Percentiles rank a stretch among this genome's conserved stretches.
These are phyloP conservation scores for Russula griseocarnosa DNA, from an alignment of 768 basidiomycete species.

Conservation along the genomic window DNA sequence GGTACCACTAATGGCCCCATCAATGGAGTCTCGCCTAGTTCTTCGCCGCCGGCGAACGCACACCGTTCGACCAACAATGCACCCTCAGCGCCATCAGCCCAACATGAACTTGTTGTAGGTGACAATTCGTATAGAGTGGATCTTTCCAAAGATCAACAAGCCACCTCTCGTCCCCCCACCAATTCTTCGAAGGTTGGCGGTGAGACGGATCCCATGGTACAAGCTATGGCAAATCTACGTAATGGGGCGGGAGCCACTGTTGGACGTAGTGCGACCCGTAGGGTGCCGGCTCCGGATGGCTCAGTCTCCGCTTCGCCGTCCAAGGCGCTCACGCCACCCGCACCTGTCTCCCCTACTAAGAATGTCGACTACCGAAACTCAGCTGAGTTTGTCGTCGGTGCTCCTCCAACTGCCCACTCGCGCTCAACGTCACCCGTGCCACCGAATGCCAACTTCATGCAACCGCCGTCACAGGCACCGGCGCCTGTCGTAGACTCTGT, in stretches of 20 bases:
- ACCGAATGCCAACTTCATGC: conserved; percentile 73
- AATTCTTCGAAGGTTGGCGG: conserved; percentile 30
- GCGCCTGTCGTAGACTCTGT: conserved; percentile 66
- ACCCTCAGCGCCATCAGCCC: background rate
- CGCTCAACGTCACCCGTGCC: conserved; percentile 71
- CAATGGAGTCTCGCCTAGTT: conserved; percentile 22
- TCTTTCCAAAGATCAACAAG: conserved; percentile 60
- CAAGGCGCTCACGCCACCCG: conserved; percentile 27
- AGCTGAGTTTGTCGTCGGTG: conserved; percentile 75
- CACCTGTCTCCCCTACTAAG: conserved; percentile 28
- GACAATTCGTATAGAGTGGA: conserved; percentile 64
- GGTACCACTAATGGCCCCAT: background rate
- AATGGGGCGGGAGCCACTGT: conserved; percentile 35
- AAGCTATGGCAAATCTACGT: conserved; percentile 35
- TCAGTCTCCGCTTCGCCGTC: conserved; percentile 17
- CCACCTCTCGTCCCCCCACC: conserved; percentile 29
- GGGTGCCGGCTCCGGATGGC: conserved; percentile 22
- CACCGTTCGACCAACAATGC: conserved; percentile 9
- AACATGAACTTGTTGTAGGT: conserved; percentile 63
- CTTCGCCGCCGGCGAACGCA: conserved; percentile 8
- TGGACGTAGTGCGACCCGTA: conserved; percentile 30
- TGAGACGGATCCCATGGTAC: conserved; percentile 41
- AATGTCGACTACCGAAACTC: conserved; percentile 66
- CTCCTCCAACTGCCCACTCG: conserved; percentile 55
- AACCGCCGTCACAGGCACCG: conserved; percentile 45